These are phyloP conservation scores for Populus tomentosa DNA, from an alignment of 441 rosid species.

Conservation along the genomic window DNA sequence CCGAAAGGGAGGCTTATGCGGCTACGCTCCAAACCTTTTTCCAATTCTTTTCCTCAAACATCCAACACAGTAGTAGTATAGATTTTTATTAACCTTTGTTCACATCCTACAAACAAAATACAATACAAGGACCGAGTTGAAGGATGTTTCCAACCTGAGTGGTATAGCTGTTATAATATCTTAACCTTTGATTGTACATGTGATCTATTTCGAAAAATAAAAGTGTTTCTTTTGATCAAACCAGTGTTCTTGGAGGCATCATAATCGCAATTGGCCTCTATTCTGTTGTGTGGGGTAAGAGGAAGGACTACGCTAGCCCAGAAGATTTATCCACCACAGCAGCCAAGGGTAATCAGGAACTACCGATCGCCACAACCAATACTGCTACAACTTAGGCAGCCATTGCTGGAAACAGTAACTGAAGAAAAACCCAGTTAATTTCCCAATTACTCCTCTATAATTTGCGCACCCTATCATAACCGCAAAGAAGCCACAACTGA, in stretches of 20 bases:
- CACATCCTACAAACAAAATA: too few species aligned
- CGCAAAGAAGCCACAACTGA: not conserved
- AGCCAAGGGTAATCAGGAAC: not conserved
- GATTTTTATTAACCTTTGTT: too few species aligned
- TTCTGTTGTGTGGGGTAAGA: constrained; percentile 61
- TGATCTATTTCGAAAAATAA: not conserved
- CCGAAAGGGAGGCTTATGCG: too few species aligned
- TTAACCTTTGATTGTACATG: too few species aligned
- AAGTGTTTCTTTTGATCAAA: not conserved
- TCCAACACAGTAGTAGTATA: too few species aligned
- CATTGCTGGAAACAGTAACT: too few species aligned
- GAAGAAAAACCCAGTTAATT: not conserved
- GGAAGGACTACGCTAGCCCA: constrained; percentile 37
- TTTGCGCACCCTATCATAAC: too few species aligned
- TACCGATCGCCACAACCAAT: not conserved
- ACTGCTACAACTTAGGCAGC: not conserved
- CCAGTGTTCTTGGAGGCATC: constrained; percentile 54
- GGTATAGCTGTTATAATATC: too few species aligned
- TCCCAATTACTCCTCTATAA: not conserved
- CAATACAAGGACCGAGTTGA: too few species aligned
- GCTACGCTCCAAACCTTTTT: too few species aligned
- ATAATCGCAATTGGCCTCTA: constrained; percentile 55
- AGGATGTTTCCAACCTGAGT: too few species aligned
- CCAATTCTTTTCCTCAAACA: too few species aligned
- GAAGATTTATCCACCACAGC: not conserved